phyloP scores from a whole-genome alignment of 2,329 filamentous ascomycete genomes.

The Penicillium corylophilum region DNA sequence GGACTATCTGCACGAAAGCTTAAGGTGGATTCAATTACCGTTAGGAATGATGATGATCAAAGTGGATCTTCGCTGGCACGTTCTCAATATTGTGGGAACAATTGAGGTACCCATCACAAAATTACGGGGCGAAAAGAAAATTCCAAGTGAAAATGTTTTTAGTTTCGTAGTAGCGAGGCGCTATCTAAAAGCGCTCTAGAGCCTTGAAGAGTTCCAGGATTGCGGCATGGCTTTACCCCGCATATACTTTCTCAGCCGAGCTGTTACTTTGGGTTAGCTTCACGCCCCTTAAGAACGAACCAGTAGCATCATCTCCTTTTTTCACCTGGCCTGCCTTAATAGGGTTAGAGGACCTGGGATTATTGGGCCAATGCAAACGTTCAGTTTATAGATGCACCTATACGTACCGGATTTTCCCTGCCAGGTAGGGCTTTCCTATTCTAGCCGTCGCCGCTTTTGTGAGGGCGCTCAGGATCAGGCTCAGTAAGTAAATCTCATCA shows the following conservation, averaged over 20 bases:
- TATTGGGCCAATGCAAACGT: background rate
- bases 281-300: background rate
- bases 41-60: background rate
- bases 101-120: background rate
- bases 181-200: background rate
- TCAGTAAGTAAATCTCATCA: no score
- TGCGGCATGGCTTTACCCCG: background rate
- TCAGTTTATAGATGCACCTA: background rate
- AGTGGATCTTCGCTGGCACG: background rate
- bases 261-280: background rate
- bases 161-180: background rate
- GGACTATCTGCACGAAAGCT: background rate
- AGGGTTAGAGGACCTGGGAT: background rate
- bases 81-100: background rate
- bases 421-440: no score
- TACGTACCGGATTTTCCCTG: no score
- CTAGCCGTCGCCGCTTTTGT: no score
- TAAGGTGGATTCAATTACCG: background rate
- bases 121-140: background rate
- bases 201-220: background rate
- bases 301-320: background rate
- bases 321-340: background rate
- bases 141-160: background rate
- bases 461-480: no score
- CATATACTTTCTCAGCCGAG: background rate